These are phyloP conservation scores for Trichophyton simii DNA, from an alignment of 2,329 filamentous ascomycete genomes.

Conservation along the genomic window DNA sequence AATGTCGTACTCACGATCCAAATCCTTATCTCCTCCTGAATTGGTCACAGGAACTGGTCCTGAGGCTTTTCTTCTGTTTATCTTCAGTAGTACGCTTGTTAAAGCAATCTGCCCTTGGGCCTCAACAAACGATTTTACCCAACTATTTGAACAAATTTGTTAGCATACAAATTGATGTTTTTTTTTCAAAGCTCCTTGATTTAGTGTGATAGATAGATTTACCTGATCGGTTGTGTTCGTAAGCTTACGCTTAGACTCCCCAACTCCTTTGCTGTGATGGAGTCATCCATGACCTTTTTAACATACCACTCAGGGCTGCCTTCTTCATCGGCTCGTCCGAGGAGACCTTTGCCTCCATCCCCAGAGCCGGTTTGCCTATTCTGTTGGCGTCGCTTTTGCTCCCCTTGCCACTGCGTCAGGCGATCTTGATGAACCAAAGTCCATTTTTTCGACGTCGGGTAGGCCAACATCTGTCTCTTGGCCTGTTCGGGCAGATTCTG, in stretches of 20 bases:
- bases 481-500: slow-evolving; percentile 94
- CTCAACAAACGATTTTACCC: slow-evolving; percentile 94
- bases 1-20: slow-evolving; percentile 91
- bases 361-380: slow-evolving; percentile 57
- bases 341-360: slow-evolving; percentile 51
- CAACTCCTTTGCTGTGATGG: slow-evolving; percentile 78
- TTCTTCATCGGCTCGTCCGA: slow-evolving; percentile 78
- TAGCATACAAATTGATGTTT: neutral
- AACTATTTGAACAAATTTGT: slow-evolving; percentile 37
- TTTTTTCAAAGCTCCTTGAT: neutral
- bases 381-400: slow-evolving; percentile 74
- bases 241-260: slow-evolving; percentile 89
- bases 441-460: slow-evolving; percentile 93
- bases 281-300: slow-evolving; percentile 90
- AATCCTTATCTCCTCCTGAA: slow-evolving; percentile 57
- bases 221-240: slow-evolving; percentile 81
- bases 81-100: slow-evolving; percentile 83
- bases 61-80: slow-evolving; percentile 72
- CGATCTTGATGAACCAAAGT: slow-evolving; percentile 91
- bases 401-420: slow-evolving; percentile 83
- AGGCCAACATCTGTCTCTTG: slow-evolving; percentile 87
- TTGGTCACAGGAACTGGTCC: slow-evolving; percentile 54
- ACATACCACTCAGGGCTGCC: slow-evolving; percentile 98
- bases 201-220: slow-evolving; percentile 13
- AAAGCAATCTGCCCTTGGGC: slow-evolving; percentile 93